These are phyloP conservation scores for Prunus davidiana DNA, from an alignment of 306 rosid species.

Conservation along the genomic window DNA sequence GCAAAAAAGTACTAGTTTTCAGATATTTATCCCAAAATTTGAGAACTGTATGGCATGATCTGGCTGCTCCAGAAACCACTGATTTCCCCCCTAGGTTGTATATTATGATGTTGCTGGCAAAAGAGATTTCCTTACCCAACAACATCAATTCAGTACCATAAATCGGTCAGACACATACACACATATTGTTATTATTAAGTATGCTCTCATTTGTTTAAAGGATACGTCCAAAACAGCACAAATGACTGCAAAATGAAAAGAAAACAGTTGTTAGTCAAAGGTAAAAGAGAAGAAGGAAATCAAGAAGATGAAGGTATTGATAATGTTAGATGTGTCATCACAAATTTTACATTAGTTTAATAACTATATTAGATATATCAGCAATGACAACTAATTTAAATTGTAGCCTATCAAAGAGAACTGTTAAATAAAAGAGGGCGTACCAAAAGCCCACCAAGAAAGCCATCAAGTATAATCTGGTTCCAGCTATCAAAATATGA, in stretches of 20 bases:
- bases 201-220: constrained; percentile 26
- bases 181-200: too few relatives aligned
- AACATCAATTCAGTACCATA: background rate
- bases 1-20: background rate
- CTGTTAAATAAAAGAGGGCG: background rate
- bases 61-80: background rate
- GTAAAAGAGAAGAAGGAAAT: background rate
- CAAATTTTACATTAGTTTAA: background rate
- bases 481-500: constrained; percentile 63
- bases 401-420: background rate
- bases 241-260: constrained; percentile 70
- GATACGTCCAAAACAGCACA: constrained; percentile 99
- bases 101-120: background rate
- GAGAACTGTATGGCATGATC: background rate
- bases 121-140: too few relatives aligned
- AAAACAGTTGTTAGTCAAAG: background rate
- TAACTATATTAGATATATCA: background rate
- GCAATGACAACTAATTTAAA: background rate
- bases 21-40: background rate
- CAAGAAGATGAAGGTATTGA: background rate
- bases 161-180: background rate
- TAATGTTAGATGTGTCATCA: background rate
- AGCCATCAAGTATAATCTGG: constrained; percentile 56
- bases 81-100: background rate
- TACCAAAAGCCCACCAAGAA: constrained; percentile 53